Conservation (phyloP, 2,329 filamentous ascomycete species). For the Monilinia fructigena region DNA sequence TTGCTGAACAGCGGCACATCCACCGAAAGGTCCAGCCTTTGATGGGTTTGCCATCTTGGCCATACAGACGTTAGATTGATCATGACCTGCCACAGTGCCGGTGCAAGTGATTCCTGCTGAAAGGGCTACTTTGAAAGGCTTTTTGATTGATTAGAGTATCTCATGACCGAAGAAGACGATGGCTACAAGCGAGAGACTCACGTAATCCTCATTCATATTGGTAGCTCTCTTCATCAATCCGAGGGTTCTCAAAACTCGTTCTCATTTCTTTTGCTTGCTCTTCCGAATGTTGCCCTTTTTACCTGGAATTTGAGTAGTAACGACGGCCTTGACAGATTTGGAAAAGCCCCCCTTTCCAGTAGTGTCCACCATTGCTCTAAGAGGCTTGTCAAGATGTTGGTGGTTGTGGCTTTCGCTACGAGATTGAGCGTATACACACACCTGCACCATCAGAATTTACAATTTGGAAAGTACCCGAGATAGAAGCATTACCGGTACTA, state of each 20-base stretch:
- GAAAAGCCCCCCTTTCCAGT: constrained; percentile 52
- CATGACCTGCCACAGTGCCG: constrained; percentile 41
- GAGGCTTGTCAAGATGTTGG: neutral
- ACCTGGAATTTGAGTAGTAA: constrained; percentile 43
- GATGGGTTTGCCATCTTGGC: constrained; percentile 47
- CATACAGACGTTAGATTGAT: constrained; percentile 44
- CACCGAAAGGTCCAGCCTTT: constrained; percentile 45
- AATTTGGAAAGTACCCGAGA: constrained; percentile 44
- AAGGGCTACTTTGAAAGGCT: constrained; percentile 41
- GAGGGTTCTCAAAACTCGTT: constrained; percentile 18
- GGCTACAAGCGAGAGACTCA: neutral
- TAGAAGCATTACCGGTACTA: constrained; percentile 39
- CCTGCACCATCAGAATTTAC: constrained; percentile 47
- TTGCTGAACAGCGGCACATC: constrained; percentile 44
- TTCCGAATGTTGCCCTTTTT: constrained; percentile 41
- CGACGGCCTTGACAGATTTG: constrained; percentile 37
- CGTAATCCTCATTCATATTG: constrained; percentile 41
- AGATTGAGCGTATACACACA: constrained; percentile 8
- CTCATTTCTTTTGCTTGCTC: constrained; percentile 29
- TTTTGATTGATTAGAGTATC: neutral
- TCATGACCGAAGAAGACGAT: no score
- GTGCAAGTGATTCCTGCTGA: constrained; percentile 45
- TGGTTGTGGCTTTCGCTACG: neutral
- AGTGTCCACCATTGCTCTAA: constrained; percentile 44
- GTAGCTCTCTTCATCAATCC: constrained; percentile 27